Evolutionary conservation across 176 grass and related monocot species (phyloP), one percentile per base, ranked within the genome.

Genomic region (Olyra latifolia): DNA sequence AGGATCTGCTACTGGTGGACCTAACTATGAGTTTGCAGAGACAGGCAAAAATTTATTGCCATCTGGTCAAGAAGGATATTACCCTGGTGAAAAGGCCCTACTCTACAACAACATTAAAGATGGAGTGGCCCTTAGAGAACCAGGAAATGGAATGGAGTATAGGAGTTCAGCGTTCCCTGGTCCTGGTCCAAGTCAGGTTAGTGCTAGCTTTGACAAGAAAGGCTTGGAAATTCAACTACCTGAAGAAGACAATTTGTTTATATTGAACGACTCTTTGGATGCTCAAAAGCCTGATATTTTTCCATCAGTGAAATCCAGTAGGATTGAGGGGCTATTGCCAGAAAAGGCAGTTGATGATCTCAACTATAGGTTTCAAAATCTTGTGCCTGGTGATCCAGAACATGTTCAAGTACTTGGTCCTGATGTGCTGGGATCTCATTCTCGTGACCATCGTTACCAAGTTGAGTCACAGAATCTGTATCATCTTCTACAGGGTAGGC

Each of bases 161-260:
- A 46, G 16, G 59, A 82, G 77, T 59, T 71, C 83, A 59, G 54
- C 59, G 22, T 14, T 84, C 55, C 48, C 69, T 65, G 70, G 64
- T 48, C 55, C 73, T 65, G 70, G 58, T 42, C 53, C 60, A 73
- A 81, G 60, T 66, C 86, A 69, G 62, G 77, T 80, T 41, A 52
- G 56, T 71, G 25, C 80, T 82, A 77, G 48, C 69, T 87, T 91
- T 85, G 80, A 81, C 71, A 85, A 82, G 74, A 85, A 89, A 76
- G 77, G 79, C 29, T 62, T 87, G 66, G 85, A 89, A 20, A 76
- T 99, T 80, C 80, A 90, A 62, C 80, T 99, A 49, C 90, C 93
- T 53, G 97, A 95, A 86, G 97, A 99, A 89, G 88, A 99, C 52
- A 91, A 81, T 77, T 81, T 99, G 61, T 88, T 99, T 87, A 82